Conservation (phyloP, 495 filamentous ascomycete species). For the Parachaetomium inaequale region DNA sequence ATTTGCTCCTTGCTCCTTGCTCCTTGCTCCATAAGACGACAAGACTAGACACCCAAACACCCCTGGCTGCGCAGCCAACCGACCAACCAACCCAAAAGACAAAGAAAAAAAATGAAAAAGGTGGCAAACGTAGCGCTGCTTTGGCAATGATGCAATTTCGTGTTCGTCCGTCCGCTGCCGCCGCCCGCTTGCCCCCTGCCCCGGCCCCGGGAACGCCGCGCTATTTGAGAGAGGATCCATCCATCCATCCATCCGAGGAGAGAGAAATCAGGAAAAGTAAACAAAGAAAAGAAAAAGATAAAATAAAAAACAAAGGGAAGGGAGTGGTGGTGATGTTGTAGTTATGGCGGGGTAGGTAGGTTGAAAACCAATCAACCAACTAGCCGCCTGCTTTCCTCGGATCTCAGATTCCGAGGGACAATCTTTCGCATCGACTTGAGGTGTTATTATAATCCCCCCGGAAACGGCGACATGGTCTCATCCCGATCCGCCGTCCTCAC, state of each 20-base stretch:
- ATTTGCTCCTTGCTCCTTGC: neutral
- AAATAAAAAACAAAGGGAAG: too few species aligned
- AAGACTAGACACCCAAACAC: constrained; percentile 26
- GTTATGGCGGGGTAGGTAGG: neutral
- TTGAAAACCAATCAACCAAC: neutral
- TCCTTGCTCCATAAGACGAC: neutral
- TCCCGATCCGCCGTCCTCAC: constrained; percentile 18
- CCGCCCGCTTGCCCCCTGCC: neutral
- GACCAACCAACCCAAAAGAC: constrained; percentile 8
- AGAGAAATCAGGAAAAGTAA: neutral
- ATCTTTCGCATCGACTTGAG: neutral
- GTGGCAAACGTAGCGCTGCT: neutral
- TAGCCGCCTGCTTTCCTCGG: neutral
- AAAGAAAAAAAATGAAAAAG: neutral
- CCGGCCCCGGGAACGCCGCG: constrained; percentile 3
- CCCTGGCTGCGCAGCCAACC: constrained; percentile 10
- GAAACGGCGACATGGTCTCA: constrained; percentile 23
- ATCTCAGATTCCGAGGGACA: neutral
- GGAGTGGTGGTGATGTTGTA: neutral
- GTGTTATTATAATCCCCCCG: constrained; percentile 9
- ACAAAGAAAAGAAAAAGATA: neutral
- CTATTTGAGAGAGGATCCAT: neutral
- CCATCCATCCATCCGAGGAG: too few species aligned
- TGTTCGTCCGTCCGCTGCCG: neutral
- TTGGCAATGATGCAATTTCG: neutral